Evolutionary conservation across 148 eudicot species (phyloP).

Genomic region (Bassia scoparia): DNA sequence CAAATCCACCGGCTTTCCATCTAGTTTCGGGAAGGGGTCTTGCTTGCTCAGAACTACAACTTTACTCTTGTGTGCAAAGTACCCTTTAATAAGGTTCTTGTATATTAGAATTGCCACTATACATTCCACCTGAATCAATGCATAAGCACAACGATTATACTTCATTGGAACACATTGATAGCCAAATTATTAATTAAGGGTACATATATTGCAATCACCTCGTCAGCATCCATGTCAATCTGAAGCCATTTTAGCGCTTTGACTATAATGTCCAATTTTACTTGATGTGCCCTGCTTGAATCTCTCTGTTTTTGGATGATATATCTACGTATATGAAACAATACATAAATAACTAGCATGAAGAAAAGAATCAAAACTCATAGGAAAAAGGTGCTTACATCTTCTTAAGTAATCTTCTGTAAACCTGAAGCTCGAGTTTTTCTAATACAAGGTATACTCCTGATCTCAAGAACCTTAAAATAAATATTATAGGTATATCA

Average conservation of each 20-base stretch:
- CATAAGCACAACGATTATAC: conserved; percentile 2
- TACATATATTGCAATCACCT: conserved; percentile 42
- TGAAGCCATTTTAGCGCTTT: conserved; percentile 93
- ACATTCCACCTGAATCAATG: conserved; percentile 76
- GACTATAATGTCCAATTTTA: conserved; percentile 83
- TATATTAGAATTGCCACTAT: conserved; percentile 81
- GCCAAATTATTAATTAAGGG: neutral
- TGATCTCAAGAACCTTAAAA: conserved; percentile 88
- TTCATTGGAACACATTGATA: neutral
- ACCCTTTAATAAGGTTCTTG: conserved; percentile 90
- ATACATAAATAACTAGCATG: conserved; percentile 13
- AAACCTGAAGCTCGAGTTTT: conserved; percentile 95
- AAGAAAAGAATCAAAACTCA: neutral
- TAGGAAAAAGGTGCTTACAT: conserved; percentile 46
- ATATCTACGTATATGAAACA: conserved; percentile 42
- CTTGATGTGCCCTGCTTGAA: conserved; percentile 81
- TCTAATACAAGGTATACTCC: conserved; percentile 95
- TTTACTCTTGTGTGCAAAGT: conserved; percentile 95
- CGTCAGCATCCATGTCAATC: conserved; percentile 92
- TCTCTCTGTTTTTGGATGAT: conserved; percentile 82
- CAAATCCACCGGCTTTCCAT: conserved; percentile 69
- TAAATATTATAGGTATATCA: neutral
- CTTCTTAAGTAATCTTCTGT: conserved; percentile 83
- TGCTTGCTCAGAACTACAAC: conserved; percentile 93
- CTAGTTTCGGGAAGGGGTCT: conserved; percentile 88